Base-by-base conservation (phyloP, 2,329 filamentous ascomycete species). In the Kalmusia sp. region DNA sequence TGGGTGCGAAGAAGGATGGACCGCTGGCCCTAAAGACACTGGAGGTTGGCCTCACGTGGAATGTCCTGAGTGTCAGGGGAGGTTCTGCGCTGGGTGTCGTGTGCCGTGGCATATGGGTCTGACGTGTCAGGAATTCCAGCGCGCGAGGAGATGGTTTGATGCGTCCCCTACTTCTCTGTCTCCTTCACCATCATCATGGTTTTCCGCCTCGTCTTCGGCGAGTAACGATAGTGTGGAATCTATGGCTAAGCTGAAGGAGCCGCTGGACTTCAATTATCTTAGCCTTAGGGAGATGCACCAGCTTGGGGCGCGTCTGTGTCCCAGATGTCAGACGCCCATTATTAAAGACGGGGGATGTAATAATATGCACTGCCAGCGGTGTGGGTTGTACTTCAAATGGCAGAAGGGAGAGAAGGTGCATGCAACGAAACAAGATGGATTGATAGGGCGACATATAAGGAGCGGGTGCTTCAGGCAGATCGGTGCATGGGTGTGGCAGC, bases 291-390 rank as follows among this genome's bases (percentile, higher is more conserved):
- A 45, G 14, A 45, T 45, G 41, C 30, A 45, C 19, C n/a, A 21
- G n/a, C 28, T 11, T 12, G 41, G 30, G 6, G 41, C 41, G 1
- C 41, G 41, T 6, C 28, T 22, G 30, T 45, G 30, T 34, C 41
- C 41, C 19, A 28, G 41, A 12, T 45, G 41, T 19, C 28, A 45
- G 28, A 24, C 30, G 15, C 28, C 30, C 9, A 45, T 45, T 7
- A 27, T 47, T 22, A 47, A 47, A 28, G 31, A 47, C 28, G 44
- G 44, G n/a, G 33, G 44, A 4, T 47, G 44, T n/a, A 37, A 22
- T 14, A 17, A 37, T 24, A 28, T 47, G 44, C 15, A 19, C n/a
- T 37, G 44, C 33, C 4, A 8, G 14, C n/a, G 19, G 17, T 47
- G 44, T 14, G 31, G 19, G 3, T 8, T 47, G 44, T 12, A 37